These are phyloP conservation scores for Puccinia polysora DNA, from an alignment of 1,284 basidiomycete genomes.

Conservation along the genomic window DNA sequence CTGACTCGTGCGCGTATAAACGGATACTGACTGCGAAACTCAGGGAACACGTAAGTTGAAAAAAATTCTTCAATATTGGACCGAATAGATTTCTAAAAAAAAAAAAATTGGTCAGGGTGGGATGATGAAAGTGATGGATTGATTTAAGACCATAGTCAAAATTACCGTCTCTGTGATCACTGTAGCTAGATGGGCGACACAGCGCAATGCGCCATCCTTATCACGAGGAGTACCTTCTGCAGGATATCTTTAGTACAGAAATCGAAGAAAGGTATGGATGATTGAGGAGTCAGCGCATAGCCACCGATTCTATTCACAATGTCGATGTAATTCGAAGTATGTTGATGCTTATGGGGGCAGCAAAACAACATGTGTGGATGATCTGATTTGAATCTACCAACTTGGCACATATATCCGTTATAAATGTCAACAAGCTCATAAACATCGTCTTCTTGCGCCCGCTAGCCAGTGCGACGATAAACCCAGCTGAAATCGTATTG, in stretches of 20 bases:
- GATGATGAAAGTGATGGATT: too few relatives aligned
- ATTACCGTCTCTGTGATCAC: slow-evolving; percentile 48
- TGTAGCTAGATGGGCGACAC: slow-evolving; percentile 64
- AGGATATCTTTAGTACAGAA: slow-evolving; percentile 47
- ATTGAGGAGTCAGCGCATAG: not conserved
- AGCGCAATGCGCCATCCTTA: slow-evolving; percentile 74
- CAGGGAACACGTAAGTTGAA: slow-evolving; percentile 66
- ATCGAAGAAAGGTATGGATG: not conserved
- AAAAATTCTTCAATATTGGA: slow-evolving; percentile 71
- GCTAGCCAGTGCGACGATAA: slow-evolving; percentile 69
- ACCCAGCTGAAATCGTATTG: slow-evolving; percentile 68
- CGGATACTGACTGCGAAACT: slow-evolving; percentile 63
- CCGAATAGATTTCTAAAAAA: slow-evolving; percentile 72
- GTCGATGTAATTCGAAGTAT: too few relatives aligned
- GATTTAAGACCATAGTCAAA: not conserved
- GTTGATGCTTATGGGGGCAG: not conserved
- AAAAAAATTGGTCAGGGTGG: slow-evolving; percentile 50
- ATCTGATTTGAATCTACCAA: slow-evolving; percentile 54
- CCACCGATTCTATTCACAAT: too few relatives aligned
- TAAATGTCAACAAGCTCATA: slow-evolving; percentile 68
- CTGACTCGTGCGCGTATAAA: slow-evolving; percentile 71
- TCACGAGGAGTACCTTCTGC: slow-evolving; percentile 57
- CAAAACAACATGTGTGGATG: not conserved
- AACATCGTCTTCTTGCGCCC: slow-evolving; percentile 73
- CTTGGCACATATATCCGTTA: slow-evolving; percentile 66